phyloP scores from a whole-genome alignment of 2,329 filamentous ascomycete genomes.

The Hirsutella thompsonii region DNA sequence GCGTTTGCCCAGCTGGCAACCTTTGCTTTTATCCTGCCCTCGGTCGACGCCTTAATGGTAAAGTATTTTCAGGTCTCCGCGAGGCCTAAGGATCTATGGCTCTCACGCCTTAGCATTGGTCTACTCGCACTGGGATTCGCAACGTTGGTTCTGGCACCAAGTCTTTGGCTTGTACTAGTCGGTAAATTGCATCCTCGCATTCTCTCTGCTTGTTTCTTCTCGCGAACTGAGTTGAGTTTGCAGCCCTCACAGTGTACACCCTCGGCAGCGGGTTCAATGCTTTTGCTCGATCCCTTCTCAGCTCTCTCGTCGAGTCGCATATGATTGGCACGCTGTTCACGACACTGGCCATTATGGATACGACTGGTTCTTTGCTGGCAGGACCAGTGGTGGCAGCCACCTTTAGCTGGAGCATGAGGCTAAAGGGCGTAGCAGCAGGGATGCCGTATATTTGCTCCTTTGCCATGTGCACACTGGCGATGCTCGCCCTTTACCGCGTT shows the following conservation, averaged over 20 bases:
- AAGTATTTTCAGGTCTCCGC: neutral
- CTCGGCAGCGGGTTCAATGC: neutral
- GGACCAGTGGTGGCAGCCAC: neutral
- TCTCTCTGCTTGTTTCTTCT: no score
- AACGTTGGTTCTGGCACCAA: neutral
- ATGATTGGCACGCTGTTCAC: neutral
- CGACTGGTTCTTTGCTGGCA: neutral
- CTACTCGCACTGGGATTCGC: neutral
- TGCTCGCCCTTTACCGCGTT: neutral
- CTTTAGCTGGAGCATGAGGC: neutral
- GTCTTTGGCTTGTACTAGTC: neutral
- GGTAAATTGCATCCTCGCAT: no score
- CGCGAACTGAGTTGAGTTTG: neutral
- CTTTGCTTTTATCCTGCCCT: neutral
- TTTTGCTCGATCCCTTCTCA: neutral
- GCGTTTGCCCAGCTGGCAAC: neutral
- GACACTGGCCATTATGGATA: neutral
- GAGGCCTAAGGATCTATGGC: neutral
- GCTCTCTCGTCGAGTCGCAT: neutral
- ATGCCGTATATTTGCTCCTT: neutral
- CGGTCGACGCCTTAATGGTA: neutral
- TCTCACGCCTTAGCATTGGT: neutral
- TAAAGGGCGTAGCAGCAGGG: neutral
- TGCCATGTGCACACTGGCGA: neutral
- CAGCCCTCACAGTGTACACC: neutral